Evolutionary conservation across 2,329 filamentous ascomycete species (phyloP).

Genomic region (Fusarium anguioides): DNA sequence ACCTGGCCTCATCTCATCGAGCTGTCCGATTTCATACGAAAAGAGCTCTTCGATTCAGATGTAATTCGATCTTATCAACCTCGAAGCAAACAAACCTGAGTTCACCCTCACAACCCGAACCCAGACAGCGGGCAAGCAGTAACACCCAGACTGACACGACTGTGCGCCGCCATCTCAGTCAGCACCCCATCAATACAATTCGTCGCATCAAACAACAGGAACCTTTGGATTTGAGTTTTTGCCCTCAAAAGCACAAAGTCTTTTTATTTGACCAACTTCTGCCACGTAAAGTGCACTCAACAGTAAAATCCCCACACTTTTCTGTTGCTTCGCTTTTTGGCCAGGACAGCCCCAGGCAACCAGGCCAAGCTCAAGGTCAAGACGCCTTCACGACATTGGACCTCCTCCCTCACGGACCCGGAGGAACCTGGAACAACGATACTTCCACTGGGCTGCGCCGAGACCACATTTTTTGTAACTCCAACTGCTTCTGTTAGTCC

Average conservation of each 20-base stretch:
- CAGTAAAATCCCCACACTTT: slow-evolving; percentile 20
- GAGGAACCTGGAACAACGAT: slow-evolving; percentile 31
- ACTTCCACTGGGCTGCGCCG: slow-evolving; percentile 25
- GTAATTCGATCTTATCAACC: slow-evolving; percentile 17
- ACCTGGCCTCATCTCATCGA: neutral
- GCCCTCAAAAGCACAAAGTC: slow-evolving; percentile 1
- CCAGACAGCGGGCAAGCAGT: too few relatives aligned
- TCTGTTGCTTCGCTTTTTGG: slow-evolving; percentile 5
- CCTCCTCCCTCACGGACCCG: slow-evolving; percentile 16
- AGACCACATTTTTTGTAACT: slow-evolving; percentile 20
- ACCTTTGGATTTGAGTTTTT: slow-evolving; percentile 31
- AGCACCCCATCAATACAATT: slow-evolving; percentile 6
- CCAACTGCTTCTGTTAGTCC: slow-evolving; percentile 31
- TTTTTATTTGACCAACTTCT: slow-evolving; percentile 11
- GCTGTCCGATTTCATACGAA: neutral
- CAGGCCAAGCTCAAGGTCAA: slow-evolving; percentile 28
- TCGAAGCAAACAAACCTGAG: slow-evolving; percentile 4
- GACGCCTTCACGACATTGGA: slow-evolving; percentile 25
- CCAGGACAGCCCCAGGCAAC: slow-evolving; percentile 30
- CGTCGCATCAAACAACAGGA: slow-evolving; percentile 6
- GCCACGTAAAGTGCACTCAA: slow-evolving; percentile 12
- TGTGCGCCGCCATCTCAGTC: slow-evolving; percentile 29
- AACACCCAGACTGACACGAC: slow-evolving; percentile 6
- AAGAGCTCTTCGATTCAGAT: neutral
- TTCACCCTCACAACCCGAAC: slow-evolving; percentile 24